Evolutionary conservation across 2,329 filamentous ascomycete genomes (phyloP).

Genomic region (Davidsoniella eucalypti): DNA sequence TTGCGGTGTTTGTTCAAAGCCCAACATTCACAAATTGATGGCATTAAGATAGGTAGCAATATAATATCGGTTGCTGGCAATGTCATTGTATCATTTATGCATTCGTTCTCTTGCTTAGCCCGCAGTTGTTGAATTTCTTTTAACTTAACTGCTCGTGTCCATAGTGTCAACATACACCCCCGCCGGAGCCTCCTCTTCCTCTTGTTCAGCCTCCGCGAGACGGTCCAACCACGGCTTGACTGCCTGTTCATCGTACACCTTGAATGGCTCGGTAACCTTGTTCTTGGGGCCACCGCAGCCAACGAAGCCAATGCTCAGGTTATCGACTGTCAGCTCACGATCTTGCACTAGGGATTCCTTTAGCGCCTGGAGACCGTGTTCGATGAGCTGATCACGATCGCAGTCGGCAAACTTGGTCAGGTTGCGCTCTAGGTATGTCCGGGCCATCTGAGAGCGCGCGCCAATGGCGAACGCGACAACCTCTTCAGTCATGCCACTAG

Average conservation of each 20-base stretch:
- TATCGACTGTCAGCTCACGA: conserved; percentile 92
- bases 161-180: conserved; percentile 22
- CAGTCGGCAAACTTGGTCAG: conserved; percentile 65
- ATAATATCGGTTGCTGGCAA: too few species aligned
- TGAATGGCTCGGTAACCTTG: conserved; percentile 56
- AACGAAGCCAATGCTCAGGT: conserved; percentile 80
- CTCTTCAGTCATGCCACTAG: conserved; percentile 88
- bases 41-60: neutral
- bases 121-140: conserved; percentile 12
- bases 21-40: neutral
- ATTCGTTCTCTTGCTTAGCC: conserved; percentile 2
- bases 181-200: conserved; percentile 24
- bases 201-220: conserved; percentile 35
- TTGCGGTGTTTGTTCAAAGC: too few species aligned
- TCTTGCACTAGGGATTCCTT: conserved; percentile 95
- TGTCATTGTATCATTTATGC: conserved; percentile 1
- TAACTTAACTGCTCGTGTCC: conserved; percentile 16
- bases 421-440: conserved; percentile 90
- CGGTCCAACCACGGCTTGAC: conserved; percentile 75
- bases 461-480: conserved; percentile 95
- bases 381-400: conserved; percentile 70
- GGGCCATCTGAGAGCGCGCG: conserved; percentile 88
- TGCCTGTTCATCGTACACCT: conserved; percentile 77
- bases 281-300: conserved; percentile 42
- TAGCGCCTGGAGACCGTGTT: conserved; percentile 76